Evolutionary conservation across 2,329 filamentous ascomycete species (phyloP).

Genomic region (Thermomyces lanuginosus): DNA sequence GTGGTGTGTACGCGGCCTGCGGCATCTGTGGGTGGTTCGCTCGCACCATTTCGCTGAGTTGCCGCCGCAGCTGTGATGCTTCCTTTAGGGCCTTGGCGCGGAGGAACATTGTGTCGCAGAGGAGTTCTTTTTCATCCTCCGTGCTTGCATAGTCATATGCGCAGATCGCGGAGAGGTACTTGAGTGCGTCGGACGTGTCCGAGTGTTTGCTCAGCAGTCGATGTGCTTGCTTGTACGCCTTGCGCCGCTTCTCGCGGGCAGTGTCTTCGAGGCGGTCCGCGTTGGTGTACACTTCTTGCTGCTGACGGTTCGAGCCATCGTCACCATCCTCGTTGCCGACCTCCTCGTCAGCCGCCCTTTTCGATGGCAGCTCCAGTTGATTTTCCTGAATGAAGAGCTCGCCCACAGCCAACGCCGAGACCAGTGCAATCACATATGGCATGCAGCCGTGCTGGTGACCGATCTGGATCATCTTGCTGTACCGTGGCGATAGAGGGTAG

Average conservation of each 20-base stretch:
- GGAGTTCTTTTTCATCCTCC: conserved; percentile 38
- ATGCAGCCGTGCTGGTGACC: conserved; percentile 70
- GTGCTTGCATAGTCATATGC: conserved; percentile 59
- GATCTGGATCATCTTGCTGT: conserved; percentile 79
- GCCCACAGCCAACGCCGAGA: conserved; percentile 72
- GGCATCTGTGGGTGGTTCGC: conserved; percentile 48
- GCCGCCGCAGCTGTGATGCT: conserved; percentile 62
- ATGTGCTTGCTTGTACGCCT: conserved; percentile 54
- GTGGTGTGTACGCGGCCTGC: conserved; percentile 23
- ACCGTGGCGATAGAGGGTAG: conserved; percentile 80
- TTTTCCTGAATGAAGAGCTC: conserved; percentile 76
- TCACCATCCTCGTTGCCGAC: conserved; percentile 22
- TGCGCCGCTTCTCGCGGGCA: conserved; percentile 47
- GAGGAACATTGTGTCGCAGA: conserved; percentile 73
- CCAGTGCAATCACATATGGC: conserved; percentile 71
- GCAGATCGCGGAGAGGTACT: conserved; percentile 73
- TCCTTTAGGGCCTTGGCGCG: conserved; percentile 77
- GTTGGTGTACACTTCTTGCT: conserved; percentile 39
- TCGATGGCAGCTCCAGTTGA: conserved; percentile 48
- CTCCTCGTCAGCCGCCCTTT: conserved; percentile 23
- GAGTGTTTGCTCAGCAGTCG: conserved; percentile 66
- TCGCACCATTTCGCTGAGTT: conserved; percentile 67
- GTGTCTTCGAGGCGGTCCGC: conserved; percentile 58
- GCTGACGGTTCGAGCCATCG: too few relatives aligned
- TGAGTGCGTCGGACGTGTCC: conserved; percentile 72